Evolutionary conservation across 441 rosid genomes (phyloP), one percentile per base, ranked within the genome.

Genomic region (Pelargonium exstipulatum): DNA sequence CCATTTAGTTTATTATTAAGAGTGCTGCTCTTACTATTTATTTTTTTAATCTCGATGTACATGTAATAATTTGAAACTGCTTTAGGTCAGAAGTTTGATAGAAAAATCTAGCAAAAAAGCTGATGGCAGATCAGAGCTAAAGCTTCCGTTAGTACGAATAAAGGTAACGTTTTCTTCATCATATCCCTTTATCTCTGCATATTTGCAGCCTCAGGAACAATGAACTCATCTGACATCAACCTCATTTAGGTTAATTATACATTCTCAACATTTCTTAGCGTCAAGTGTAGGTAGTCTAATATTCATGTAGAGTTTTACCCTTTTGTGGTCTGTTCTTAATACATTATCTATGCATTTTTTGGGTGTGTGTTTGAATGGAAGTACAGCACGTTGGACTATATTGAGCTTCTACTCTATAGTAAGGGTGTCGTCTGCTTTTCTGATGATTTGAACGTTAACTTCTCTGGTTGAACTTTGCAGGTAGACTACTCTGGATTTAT

Each of bases 401-500:
- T 9, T 60, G 63, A 13, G 4, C 63, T 18, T 60, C 22, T 60
- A 60, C n/a, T 60, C 32, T 12, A 60, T 60, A 24, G 63, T 14
- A 24, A 66, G 22, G 62, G 45, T 51, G 17, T 69, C 13, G 32
- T 29, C 57, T 42, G 42, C 24, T 51, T 62, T 14, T 35, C 26
- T 3, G 32, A 55, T 51, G 42, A 35, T 16, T 48, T 58, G 65
- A 29, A 61, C 69, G 10, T 69, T 74, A 22, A 55, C 64, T 64
- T 75, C 48, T 76, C 26, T 20, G 69, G 26, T 74, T 75, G 68
- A 26, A 60, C 72, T 69, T 81, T 62, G 68, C 86, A 91, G 97
- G 97, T 91, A 62, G 99, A 95, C 77, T 95, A 95, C 85, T 91
- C 99, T 42, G 99, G 97, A 64, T 95, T 87, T 76, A 95, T 91